These are phyloP conservation scores for Abrus precatorius DNA, from an alignment of 306 rosid genomes.

Conservation along the genomic window DNA sequence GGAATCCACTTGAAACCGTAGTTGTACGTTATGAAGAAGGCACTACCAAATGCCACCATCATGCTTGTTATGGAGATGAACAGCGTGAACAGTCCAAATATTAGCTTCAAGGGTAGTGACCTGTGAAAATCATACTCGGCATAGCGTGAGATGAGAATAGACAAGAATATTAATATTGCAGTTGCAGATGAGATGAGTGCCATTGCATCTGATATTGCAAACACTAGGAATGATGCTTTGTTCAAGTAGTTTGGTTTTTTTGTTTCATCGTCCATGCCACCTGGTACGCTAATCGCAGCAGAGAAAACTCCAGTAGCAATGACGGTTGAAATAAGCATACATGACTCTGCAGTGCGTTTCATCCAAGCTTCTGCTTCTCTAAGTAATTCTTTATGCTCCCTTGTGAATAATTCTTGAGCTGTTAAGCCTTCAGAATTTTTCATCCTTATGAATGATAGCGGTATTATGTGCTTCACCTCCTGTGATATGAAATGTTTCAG, in stretches of 20 bases:
- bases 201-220: slow-evolving; percentile 54
- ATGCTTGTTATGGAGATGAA: slow-evolving; percentile 57
- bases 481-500: slow-evolving; percentile 1
- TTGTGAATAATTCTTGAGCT: slow-evolving; percentile 53
- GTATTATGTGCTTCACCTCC: slow-evolving; percentile 62
- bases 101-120: slow-evolving; percentile 58
- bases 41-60: slow-evolving; percentile 56
- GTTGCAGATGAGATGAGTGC: slow-evolving; percentile 64
- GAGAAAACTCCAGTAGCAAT: slow-evolving; percentile 54
- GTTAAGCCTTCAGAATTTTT: slow-evolving; percentile 37
- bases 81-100: slow-evolving; percentile 49
- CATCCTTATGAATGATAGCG: slow-evolving; percentile 22
- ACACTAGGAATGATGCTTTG: slow-evolving; percentile 13
- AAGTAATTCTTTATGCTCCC: slow-evolving; percentile 40
- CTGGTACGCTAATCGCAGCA: slow-evolving; percentile 52
- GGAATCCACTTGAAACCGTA: slow-evolving; percentile 45
- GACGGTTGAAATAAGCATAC: slow-evolving; percentile 52
- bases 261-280: slow-evolving; percentile 26
- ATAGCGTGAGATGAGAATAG: slow-evolving; percentile 58
- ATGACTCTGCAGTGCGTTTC: slow-evolving; percentile 52
- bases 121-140: slow-evolving; percentile 55
- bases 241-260: slow-evolving; percentile 37
- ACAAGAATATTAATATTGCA: slow-evolving; percentile 57
- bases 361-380: slow-evolving; percentile 56
- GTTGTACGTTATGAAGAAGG: slow-evolving; percentile 53